These are phyloP conservation scores for Hanseniaspora nectarophila DNA, from an alignment of 805 yeast species.

Conservation along the genomic window DNA sequence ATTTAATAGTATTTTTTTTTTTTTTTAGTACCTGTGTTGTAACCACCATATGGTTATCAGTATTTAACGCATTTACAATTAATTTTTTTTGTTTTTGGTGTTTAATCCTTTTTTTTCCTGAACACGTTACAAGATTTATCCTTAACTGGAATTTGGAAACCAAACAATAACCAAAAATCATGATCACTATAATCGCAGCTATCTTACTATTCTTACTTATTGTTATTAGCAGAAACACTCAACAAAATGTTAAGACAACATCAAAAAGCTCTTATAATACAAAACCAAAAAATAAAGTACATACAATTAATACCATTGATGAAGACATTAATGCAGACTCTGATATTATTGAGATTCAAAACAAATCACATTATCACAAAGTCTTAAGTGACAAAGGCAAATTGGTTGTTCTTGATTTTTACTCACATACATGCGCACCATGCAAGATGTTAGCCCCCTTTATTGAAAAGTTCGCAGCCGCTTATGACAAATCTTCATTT, in stretches of 20 bases:
- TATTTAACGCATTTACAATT: too few relatives aligned
- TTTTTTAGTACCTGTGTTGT: too few relatives aligned
- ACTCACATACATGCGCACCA: constrained; percentile 98
- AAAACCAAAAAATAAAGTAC: constrained; percentile 33
- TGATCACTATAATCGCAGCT: neutral
- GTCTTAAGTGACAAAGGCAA: constrained; percentile 49
- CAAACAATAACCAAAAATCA: neutral
- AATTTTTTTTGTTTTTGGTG: too few relatives aligned
- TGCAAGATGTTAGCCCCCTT: constrained; percentile 95
- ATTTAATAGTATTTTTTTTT: too few relatives aligned
- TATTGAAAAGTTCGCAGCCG: constrained; percentile 62
- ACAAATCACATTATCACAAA: constrained; percentile 16
- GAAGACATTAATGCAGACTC: constrained; percentile 42
- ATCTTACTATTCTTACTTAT: neutral
- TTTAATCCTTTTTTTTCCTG: too few relatives aligned
- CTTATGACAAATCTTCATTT: constrained; percentile 46
- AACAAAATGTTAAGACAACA: neutral
- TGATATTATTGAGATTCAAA: constrained; percentile 1
- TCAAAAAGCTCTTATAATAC: neutral
- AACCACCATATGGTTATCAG: too few relatives aligned
- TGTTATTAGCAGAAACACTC: neutral
- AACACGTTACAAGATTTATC: too few relatives aligned
- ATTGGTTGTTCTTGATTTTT: constrained; percentile 86
- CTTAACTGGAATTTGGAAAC: too few relatives aligned
- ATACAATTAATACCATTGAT: constrained; percentile 37